These are phyloP conservation scores for Hyphopichia fennica DNA, from an alignment of 1,139 yeast species.

Conservation along the genomic window DNA sequence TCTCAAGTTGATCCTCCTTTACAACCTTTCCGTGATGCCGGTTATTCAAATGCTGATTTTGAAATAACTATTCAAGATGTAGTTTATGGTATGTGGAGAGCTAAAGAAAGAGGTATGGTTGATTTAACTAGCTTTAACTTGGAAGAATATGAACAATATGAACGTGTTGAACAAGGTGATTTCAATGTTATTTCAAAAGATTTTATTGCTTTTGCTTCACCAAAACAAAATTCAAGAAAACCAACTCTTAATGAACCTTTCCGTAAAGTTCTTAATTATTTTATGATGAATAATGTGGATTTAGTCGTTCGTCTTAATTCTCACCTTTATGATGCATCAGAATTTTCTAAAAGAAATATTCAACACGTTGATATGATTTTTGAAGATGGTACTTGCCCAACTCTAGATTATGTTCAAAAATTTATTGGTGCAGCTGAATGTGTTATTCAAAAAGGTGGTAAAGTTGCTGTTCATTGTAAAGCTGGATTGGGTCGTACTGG, in stretches of 20 bases:
- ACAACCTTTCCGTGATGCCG: constrained; percentile 95
- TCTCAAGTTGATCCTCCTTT: constrained; percentile 92
- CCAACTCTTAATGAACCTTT: constrained; percentile 68
- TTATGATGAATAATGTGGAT: constrained; percentile 70
- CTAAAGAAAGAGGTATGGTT: constrained; percentile 88
- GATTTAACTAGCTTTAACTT: constrained; percentile 86
- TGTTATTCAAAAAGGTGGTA: constrained; percentile 78
- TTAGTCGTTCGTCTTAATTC: constrained; percentile 91
- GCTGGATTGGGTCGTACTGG: constrained; percentile 99
- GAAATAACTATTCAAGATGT: constrained; percentile 91
- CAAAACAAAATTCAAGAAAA: constrained; percentile 64
- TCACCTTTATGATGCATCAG: constrained; percentile 80
- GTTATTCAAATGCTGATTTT: constrained; percentile 92
- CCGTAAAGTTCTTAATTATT: constrained; percentile 75
- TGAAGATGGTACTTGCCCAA: constrained; percentile 98
- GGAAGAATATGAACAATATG: constrained; percentile 92
- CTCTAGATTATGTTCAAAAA: constrained; percentile 85
- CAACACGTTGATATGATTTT: constrained; percentile 93
- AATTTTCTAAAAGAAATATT: constrained; percentile 80
- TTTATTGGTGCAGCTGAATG: constrained; percentile 96
- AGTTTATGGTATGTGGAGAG: constrained; percentile 96
- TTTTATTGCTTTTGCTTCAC: constrained; percentile 96
- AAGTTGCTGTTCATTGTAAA: constrained; percentile 96
- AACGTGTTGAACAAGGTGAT: constrained; percentile 96
- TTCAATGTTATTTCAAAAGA: constrained; percentile 89